A percentile compares a stretch with the other conserved stretches of the same genome.
These are phyloP conservation scores for Phytopythium sindhum DNA, from an alignment of 352 stramenopile genomes.

Conservation along the genomic window DNA sequence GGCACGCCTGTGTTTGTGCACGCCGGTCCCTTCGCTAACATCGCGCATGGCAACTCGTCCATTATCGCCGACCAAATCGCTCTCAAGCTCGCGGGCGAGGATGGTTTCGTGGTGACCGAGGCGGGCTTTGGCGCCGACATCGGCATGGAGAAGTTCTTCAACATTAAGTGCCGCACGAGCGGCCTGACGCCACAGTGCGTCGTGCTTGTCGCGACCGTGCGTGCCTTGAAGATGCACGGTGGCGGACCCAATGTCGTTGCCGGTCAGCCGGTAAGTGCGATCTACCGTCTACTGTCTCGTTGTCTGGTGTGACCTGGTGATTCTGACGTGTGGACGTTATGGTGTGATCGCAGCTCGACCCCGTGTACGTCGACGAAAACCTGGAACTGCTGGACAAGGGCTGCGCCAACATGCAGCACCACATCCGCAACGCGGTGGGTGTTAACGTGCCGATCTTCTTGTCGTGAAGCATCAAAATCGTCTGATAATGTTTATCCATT, in stretches of 20 bases:
- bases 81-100: conserved; percentile 91
- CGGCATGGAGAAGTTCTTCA: conserved; percentile 98
- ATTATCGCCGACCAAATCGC: conserved; percentile 97
- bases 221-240: conserved; percentile 99
- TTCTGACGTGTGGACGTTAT: neutral
- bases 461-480: neutral
- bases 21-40: conserved; percentile 97
- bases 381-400: conserved; percentile 92
- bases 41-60: conserved; percentile 96
- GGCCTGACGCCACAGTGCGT: conserved; percentile 95
- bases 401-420: conserved; percentile 92
- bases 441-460: neutral
- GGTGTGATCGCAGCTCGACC: conserved; percentile 41
- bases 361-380: conserved; percentile 95
- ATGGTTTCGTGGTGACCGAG: conserved; percentile 97
- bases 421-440: conserved; percentile 95
- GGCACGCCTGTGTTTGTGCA: conserved; percentile 97
- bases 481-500: neutral
- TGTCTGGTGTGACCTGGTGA: too few relatives aligned
- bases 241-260: conserved; percentile 94
- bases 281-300: neutral
- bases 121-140: conserved; percentile 98
- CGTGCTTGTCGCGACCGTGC: conserved; percentile 97
- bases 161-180: conserved; percentile 98
- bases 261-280: conserved; percentile 81